Evolutionary conservation across 495 filamentous ascomycete species (phyloP), one percentile per base, ranked within the genome.

Genomic region (Xylaria venustula): DNA sequence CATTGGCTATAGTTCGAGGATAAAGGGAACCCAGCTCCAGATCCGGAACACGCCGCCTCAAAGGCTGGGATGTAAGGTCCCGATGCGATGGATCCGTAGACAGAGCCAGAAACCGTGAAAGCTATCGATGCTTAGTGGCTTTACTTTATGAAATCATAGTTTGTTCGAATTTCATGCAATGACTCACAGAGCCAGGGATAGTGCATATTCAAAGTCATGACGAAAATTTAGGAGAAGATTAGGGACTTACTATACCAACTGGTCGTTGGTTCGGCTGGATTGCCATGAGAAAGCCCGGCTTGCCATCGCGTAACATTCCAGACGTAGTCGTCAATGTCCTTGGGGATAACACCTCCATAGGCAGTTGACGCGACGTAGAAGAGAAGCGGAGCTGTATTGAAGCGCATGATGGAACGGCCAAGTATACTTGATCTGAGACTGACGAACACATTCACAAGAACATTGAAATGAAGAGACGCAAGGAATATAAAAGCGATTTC

Each of bases 241-340:
- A 7, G 7, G 42, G 15, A 12, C 49, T 49, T 54, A 61, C 58
- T 26, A 26, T 61, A 61, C 48, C 36, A 61, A 7, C 58, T 61
- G 1, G 58, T 61, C 7, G 26, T 55, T 5, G 58, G 58, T 3
- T 4, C 9, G 2, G 48, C 47, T 7, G 58, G 58, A 11, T 61
- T 61, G 12, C 58, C 58, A 23, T 61, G 58, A n/a, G 58, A 61
- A 15, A 61, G 58, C n/a, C 58, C 58, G 14, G 58, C 58, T 41
- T 61, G 58, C n/a, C 22, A 61, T 11, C 48, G 50, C 26, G 58
- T 61, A 9, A 61, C 32, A 12, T 40, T 20, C 58, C 58, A 61
- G 7, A 34, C 54, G 32, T 61, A 61, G 12, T 37, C 37, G 17
- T 25, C n/a, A 9, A 9, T 36, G 17, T 32, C 32, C n/a, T 42